Percentiles rank a stretch among this genome's conserved stretches.
Conservation (phyloP, 345 rosid genomes). For the Limnanthes douglasii region DNA sequence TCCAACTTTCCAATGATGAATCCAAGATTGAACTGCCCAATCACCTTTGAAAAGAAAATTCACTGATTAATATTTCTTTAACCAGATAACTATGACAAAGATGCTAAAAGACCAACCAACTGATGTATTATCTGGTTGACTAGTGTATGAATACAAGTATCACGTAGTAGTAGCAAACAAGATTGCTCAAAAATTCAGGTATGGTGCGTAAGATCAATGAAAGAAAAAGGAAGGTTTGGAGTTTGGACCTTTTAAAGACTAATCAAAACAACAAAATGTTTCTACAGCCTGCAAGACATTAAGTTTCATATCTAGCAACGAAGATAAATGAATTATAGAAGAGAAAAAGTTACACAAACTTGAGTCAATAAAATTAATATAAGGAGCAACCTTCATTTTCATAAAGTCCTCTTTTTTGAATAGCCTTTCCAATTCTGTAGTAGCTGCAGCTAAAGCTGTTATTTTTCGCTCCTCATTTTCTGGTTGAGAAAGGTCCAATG, state of each 20-base stretch:
- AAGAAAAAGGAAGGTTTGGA: too few species aligned
- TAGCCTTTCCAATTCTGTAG: slow-evolving; percentile 73
- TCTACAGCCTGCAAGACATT: too few species aligned
- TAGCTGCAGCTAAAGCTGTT: slow-evolving; percentile 76
- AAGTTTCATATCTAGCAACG: neutral
- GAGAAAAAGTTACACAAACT: neutral
- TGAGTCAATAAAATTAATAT: neutral
- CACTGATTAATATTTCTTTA: slow-evolving; percentile 3
- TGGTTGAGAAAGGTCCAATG: slow-evolving; percentile 68
- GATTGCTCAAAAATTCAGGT: too few species aligned
- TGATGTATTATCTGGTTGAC: too few species aligned
- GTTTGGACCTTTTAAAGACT: too few species aligned
- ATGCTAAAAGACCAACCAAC: too few species aligned
- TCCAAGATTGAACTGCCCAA: slow-evolving; percentile 97
- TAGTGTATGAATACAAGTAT: too few species aligned
- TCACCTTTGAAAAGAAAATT: slow-evolving; percentile 30
- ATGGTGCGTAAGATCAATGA: too few species aligned
- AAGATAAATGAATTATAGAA: too few species aligned
- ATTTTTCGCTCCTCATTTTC: slow-evolving; percentile 74
- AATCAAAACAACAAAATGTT: too few species aligned
- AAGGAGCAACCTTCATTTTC: slow-evolving; percentile 66
- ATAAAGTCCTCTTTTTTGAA: slow-evolving; percentile 80
- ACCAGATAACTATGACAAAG: too few species aligned
- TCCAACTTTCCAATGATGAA: slow-evolving; percentile 88
- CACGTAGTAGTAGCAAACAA: too few species aligned